A percentile compares a stretch with the other conserved stretches of the same genome.
phyloP scores from a whole-genome alignment of 2,329 filamentous ascomycete species.

The Botrytis elliptica region DNA sequence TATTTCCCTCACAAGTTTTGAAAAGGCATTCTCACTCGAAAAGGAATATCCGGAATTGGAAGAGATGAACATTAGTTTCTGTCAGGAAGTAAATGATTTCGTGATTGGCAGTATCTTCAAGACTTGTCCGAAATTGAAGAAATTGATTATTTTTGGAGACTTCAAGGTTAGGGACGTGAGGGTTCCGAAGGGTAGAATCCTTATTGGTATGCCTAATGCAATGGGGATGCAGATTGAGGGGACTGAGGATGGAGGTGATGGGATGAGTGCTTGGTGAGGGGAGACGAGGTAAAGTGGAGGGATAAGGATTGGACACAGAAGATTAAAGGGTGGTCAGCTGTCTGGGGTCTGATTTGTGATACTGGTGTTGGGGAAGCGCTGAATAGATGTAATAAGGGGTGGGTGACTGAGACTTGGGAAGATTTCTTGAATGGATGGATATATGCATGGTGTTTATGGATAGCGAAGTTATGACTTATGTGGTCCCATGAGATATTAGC shows the following conservation, averaged over 20 bases:
- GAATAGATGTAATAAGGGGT: no score
- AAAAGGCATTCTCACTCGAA: constrained; percentile 65
- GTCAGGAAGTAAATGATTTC: constrained; percentile 63
- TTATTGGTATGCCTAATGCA: constrained; percentile 59
- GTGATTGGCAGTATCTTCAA: constrained; percentile 64
- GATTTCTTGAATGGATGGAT: neutral
- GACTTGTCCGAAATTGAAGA: constrained; percentile 58
- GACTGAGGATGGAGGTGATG: constrained; percentile 35
- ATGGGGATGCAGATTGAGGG: constrained; percentile 60
- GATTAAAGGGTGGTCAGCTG: neutral
- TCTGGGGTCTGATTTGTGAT: no score
- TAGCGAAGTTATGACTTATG: neutral
- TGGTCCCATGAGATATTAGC: neutral
- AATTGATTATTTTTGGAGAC: constrained; percentile 63
- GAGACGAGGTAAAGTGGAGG: neutral
- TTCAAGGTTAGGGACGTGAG: constrained; percentile 58
- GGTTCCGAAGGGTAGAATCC: constrained; percentile 55
- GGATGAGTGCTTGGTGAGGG: constrained; percentile 10
- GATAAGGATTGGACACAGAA: no score
- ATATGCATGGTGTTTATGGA: neutral
- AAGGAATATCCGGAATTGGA: constrained; percentile 65
- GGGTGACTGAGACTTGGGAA: neutral
- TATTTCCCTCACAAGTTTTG: constrained; percentile 70
- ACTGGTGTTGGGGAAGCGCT: no score
- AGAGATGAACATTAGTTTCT: constrained; percentile 77